phyloP scores from a whole-genome alignment of 129 eudicot genomes.

The Flaveria trinervia region DNA sequence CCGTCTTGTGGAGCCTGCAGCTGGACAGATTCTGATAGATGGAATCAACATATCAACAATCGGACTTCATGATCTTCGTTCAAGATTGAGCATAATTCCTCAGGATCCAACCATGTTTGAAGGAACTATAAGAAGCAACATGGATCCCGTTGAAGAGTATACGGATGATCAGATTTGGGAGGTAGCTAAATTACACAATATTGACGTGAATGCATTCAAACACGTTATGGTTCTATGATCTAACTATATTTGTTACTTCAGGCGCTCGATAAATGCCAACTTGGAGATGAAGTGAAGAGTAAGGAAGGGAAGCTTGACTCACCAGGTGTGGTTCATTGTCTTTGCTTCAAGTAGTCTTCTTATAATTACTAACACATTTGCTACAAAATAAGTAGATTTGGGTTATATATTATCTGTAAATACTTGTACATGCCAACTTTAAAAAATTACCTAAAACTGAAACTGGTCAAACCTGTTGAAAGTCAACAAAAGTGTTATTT shows the following conservation, averaged over 20 bases:
- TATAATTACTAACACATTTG: no score
- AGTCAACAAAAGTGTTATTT: no score
- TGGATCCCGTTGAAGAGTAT: constrained; percentile 94
- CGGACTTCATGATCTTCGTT: constrained; percentile 87
- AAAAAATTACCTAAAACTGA: no score
- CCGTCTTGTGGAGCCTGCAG: constrained; percentile 83
- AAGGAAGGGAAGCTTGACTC: constrained; percentile 81
- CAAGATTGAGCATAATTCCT: constrained; percentile 85
- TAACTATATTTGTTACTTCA: constrained; percentile 29
- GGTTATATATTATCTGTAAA: no score
- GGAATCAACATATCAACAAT: constrained; percentile 64
- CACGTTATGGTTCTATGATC: not conserved
- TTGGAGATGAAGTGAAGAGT: constrained; percentile 84
- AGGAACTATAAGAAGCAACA: constrained; percentile 81
- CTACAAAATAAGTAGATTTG: no score
- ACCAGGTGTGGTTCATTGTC: constrained; percentile 47
- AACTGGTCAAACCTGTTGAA: no score
- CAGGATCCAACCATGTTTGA: constrained; percentile 99
- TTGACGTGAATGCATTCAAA: not conserved
- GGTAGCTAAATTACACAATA: constrained; percentile 38
- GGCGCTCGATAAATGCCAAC: constrained; percentile 90
- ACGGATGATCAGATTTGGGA: constrained; percentile 93
- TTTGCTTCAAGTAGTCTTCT: not conserved
- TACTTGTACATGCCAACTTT: no score
- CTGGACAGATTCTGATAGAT: constrained; percentile 67